Percentiles rank a stretch among this genome's conserved stretches.
phyloP scores from a whole-genome alignment of 805 yeast species.

The Teunomyces tritomae region DNA sequence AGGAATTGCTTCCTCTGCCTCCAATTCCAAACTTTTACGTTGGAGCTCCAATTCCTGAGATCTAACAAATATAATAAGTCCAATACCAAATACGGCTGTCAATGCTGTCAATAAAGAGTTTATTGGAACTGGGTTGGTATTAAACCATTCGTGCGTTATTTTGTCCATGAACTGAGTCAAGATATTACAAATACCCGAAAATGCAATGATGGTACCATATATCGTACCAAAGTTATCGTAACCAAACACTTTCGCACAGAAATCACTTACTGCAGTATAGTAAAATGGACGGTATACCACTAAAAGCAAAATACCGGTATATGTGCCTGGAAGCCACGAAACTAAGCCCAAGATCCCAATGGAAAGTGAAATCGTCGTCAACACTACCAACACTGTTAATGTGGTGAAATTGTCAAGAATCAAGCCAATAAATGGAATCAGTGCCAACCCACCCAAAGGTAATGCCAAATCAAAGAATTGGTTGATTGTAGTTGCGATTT shows the following conservation, averaged over 20 bases:
- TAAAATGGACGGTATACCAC: constrained; percentile 89
- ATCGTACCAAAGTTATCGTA: constrained; percentile 88
- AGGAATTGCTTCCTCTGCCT: constrained; percentile 60
- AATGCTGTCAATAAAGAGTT: constrained; percentile 53
- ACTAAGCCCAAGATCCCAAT: constrained; percentile 75
- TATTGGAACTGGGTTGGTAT: constrained; percentile 78
- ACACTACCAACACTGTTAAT: constrained; percentile 49
- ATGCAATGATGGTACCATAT: constrained; percentile 80
- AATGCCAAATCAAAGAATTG: constrained; percentile 80
- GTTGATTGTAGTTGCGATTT: constrained; percentile 46
- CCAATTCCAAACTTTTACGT: constrained; percentile 54
- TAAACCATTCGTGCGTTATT: constrained; percentile 62
- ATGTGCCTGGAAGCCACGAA: constrained; percentile 53
- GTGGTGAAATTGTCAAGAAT: constrained; percentile 74
- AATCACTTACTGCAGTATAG: constrained; percentile 90
- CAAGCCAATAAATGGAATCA: constrained; percentile 85
- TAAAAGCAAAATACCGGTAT: constrained; percentile 65
- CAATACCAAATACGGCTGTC: constrained; percentile 52
- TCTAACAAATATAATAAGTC: constrained; percentile 44
- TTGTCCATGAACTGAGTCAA: constrained; percentile 68
- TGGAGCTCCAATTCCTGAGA: constrained; percentile 40
- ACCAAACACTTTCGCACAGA: constrained; percentile 90
- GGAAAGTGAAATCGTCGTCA: constrained; percentile 52
- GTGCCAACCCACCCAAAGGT: constrained; percentile 83
- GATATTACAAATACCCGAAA: constrained; percentile 79